These are phyloP conservation scores for Leccinum broughii DNA, from an alignment of 768 basidiomycete species.

Conservation along the genomic window DNA sequence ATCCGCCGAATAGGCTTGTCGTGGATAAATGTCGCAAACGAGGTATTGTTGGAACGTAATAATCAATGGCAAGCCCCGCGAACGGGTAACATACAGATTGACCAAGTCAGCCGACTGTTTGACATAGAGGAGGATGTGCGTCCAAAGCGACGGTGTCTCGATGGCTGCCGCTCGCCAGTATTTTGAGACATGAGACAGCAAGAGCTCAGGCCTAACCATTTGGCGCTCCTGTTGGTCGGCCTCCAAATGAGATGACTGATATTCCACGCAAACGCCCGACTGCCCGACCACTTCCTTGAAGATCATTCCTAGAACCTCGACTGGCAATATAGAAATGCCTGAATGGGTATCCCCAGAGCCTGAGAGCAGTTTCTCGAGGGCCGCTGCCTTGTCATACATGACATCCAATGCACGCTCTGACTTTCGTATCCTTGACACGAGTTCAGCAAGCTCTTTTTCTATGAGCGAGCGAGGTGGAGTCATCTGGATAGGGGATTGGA, in stretches of 20 bases:
- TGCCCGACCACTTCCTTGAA: conserved; percentile 21
- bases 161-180: conserved; percentile 44
- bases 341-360: not conserved
- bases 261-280: conserved; percentile 3
- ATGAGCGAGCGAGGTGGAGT: conserved; percentile 6
- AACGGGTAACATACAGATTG: conserved; percentile 28
- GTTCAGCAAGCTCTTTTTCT: conserved; percentile 17
- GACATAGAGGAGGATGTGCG: conserved; percentile 27
- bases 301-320: conserved; percentile 29
- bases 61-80: conserved; percentile 25
- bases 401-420: conserved; percentile 18
- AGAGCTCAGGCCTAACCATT: conserved; percentile 29
- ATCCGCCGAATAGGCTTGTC: conserved; percentile 21
- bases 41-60: conserved; percentile 26
- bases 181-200: conserved; percentile 43
- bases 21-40: conserved; percentile 21
- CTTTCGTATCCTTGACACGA: conserved; percentile 24
- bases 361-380: conserved; percentile 12
- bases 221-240: conserved; percentile 11
- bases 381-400: conserved; percentile 22
- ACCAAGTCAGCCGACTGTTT: conserved; percentile 29
- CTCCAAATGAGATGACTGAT: conserved; percentile 3
- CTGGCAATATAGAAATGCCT: conserved; percentile 24
- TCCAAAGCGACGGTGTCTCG: conserved; percentile 43
- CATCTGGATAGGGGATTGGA: conserved; percentile 6